Percentiles rank a stretch among this genome's conserved stretches.
These are phyloP conservation scores for Heracleum sosnowskyi DNA, from an alignment of 129 eudicot species.

Conservation along the genomic window DNA sequence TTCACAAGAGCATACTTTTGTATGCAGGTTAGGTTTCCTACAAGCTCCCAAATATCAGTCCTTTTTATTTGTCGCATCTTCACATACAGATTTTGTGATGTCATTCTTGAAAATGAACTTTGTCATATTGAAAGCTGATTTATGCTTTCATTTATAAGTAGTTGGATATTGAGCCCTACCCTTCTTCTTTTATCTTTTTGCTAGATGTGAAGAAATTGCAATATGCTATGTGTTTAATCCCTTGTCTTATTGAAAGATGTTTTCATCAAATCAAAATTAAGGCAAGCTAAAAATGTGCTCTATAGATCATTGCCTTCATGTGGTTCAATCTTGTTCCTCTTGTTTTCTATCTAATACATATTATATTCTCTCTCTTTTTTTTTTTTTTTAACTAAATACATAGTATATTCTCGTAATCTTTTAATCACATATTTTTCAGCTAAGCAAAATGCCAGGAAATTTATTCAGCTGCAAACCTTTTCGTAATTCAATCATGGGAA, in stretches of 20 bases:
- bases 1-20: slow-evolving; percentile 56
- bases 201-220: neutral
- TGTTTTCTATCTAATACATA: neutral
- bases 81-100: neutral
- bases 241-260: neutral
- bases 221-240: neutral
- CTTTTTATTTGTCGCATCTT: neutral
- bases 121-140: neutral
- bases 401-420: neutral
- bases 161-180: neutral
- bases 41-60: neutral
- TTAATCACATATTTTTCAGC: slow-evolving; percentile 26
- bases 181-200: neutral
- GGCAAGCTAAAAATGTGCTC: neutral
- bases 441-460: slow-evolving; percentile 58
- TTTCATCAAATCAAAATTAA: neutral
- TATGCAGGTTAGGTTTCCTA: slow-evolving; percentile 57
- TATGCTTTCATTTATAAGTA: neutral
- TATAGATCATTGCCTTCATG: neutral
- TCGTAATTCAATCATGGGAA: slow-evolving; percentile 59
- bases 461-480: slow-evolving; percentile 54
- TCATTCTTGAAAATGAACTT: neutral
- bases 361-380: too few species aligned
- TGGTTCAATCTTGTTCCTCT: neutral
- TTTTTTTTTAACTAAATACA: too few species aligned